phyloP scores from a whole-genome alignment of 345 rosid species.

The Populus davidiana region DNA sequence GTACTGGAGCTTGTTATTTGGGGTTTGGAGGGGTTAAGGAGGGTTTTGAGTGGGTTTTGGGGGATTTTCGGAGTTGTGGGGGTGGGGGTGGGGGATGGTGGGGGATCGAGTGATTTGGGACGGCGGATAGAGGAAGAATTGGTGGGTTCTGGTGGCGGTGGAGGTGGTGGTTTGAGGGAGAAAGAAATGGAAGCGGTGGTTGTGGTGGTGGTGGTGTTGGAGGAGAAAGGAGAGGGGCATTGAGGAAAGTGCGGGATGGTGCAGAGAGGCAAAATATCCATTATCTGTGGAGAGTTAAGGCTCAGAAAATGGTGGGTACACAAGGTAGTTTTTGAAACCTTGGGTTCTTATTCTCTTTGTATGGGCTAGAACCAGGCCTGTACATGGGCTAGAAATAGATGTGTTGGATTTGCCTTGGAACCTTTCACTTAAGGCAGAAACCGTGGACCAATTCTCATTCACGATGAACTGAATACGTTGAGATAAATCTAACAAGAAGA shows the following conservation, averaged over 20 bases:
- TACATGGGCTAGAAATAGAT: not conserved
- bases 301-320: not conserved
- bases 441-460: too few species aligned
- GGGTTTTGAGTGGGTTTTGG: constrained; percentile 60
- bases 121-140: constrained; percentile 50
- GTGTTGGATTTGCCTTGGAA: too few species aligned
- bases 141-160: constrained; percentile 27
- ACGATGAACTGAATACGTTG: too few species aligned
- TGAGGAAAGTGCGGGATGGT: constrained; percentile 33
- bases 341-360: not conserved
- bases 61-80: constrained; percentile 23
- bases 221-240: constrained; percentile 25
- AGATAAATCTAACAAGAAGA: too few species aligned
- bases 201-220: constrained; percentile 15
- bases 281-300: constrained; percentile 12
- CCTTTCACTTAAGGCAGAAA: too few species aligned
- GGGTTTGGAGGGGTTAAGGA: constrained; percentile 22
- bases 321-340: not conserved
- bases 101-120: constrained; percentile 39
- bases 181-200: constrained; percentile 31
- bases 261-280: constrained; percentile 44
- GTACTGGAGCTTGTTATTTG: constrained; percentile 10
- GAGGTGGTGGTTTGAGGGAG: constrained; percentile 41
- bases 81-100: constrained; percentile 6
- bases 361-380: not conserved